These are phyloP conservation scores for Actinomucor elegans DNA, from an alignment of 371 early-diverging fungal species.

Conservation along the genomic window DNA sequence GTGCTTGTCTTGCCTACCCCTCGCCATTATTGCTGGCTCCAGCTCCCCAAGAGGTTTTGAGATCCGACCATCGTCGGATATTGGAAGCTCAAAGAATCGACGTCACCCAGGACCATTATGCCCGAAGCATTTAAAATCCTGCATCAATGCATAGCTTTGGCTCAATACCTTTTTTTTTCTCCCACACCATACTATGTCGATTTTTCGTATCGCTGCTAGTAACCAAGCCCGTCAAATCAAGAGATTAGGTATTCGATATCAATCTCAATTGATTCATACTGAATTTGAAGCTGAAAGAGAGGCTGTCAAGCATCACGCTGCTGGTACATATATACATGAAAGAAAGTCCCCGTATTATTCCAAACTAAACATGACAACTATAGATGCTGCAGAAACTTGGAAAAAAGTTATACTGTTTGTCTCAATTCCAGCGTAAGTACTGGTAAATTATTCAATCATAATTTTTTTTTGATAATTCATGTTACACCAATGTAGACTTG, in stretches of 20 bases:
- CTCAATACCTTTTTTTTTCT: background rate
- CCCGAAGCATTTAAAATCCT: no score
- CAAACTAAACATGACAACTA: background rate
- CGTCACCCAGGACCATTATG: background rate
- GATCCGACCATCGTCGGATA: no score
- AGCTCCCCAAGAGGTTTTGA: no score
- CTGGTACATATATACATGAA: no score
- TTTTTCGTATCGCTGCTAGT: background rate
- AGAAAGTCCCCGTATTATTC: background rate
- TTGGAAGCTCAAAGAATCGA: background rate
- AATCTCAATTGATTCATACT: constrained; percentile 18
- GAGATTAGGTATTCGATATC: constrained; percentile 38
- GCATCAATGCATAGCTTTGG: no score
- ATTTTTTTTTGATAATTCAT: background rate
- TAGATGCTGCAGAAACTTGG: constrained; percentile 47
- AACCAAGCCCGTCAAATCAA: constrained; percentile 13
- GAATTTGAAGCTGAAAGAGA: constrained; percentile 32
- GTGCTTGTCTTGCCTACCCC: background rate
- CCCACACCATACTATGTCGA: background rate
- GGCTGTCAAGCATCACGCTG: constrained; percentile 46
- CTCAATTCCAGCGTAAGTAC: constrained; percentile 45
- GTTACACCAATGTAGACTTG: constrained; percentile 26
- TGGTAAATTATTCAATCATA: background rate
- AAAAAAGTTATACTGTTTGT: constrained; percentile 45
- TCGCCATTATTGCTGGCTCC: background rate